Evolutionary conservation across 345 rosid genomes (phyloP).

Genomic region (Eucalyptus coolabah): DNA sequence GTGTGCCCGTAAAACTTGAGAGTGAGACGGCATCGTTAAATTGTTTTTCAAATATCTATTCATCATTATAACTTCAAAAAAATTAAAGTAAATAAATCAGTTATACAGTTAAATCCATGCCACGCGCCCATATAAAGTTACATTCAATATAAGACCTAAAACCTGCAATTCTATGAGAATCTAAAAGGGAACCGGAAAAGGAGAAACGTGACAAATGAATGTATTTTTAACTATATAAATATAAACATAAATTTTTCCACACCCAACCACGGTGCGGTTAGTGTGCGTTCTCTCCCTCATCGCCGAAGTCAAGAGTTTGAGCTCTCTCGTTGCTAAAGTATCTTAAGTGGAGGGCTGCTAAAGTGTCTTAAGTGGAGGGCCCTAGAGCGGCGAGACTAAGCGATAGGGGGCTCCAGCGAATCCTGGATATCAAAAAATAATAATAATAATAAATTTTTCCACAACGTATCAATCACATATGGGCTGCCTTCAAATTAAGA

Average conservation of each 20-base stretch:
- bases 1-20: neutral
- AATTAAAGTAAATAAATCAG: neutral
- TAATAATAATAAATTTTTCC: neutral
- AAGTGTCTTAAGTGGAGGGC: too few species aligned
- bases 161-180: too few species aligned
- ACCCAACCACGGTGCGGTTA: rapidly evolving
- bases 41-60: neutral
- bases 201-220: neutral
- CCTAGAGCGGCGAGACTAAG: too few species aligned
- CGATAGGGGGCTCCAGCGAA: too few species aligned
- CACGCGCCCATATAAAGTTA: neutral
- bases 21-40: neutral
- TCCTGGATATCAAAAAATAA: rapidly evolving
- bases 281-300: rapidly evolving
- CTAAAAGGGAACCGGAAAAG: neutral
- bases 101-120: neutral
- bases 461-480: neutral
- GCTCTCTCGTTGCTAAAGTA: too few species aligned
- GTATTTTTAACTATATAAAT: neutral
- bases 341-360: too few species aligned
- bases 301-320: rapidly evolving
- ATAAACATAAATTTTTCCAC: neutral
- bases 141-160: neutral
- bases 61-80: neutral
- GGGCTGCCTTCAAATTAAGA: neutral